Percentiles rank a stretch among this genome's conserved stretches.
Evolutionary conservation across 805 yeast genomes (phyloP).

Genomic region (Debaryomyces tyrocola): DNA sequence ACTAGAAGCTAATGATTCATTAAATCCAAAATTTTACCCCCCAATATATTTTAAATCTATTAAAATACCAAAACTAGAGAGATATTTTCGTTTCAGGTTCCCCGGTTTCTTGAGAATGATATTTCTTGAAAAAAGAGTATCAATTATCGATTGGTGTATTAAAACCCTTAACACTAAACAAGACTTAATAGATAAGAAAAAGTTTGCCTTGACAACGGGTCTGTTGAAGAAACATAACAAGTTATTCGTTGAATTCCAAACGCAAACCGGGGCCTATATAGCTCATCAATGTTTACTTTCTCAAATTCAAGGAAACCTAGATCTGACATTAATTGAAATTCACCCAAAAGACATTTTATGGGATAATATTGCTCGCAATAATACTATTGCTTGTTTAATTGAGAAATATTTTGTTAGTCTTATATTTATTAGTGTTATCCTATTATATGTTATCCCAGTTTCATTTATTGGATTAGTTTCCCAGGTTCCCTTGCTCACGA

Average conservation of each 20-base stretch:
- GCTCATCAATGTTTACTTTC: conserved; percentile 60
- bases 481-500: conserved; percentile 66
- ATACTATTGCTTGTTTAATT: conserved; percentile 32
- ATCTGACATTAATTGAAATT: conserved; percentile 48
- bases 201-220: conserved; percentile 15
- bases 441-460: conserved; percentile 77
- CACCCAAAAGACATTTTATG: conserved; percentile 72
- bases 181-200: conserved; percentile 18
- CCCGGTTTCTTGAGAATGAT: conserved; percentile 32
- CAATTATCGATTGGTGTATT: conserved; percentile 29
- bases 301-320: conserved; percentile 41
- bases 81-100: conserved; percentile 18
- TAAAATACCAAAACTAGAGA: conserved; percentile 19
- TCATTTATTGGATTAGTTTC: conserved; percentile 76
- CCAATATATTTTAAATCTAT: conserved; percentile 25
- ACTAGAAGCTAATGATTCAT: conserved; percentile 1
- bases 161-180: conserved; percentile 14
- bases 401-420: conserved; percentile 47
- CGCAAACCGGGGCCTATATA: conserved; percentile 57
- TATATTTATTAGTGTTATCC: conserved; percentile 48
- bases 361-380: conserved; percentile 52
- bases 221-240: conserved; percentile 33
- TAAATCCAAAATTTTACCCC: conserved; percentile 26
- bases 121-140: conserved; percentile 17
- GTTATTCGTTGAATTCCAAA: conserved; percentile 63